Evolutionary conservation across 345 rosid genomes (phyloP), one percentile per base, ranked within the genome.

Genomic region (Theobroma cacao): DNA sequence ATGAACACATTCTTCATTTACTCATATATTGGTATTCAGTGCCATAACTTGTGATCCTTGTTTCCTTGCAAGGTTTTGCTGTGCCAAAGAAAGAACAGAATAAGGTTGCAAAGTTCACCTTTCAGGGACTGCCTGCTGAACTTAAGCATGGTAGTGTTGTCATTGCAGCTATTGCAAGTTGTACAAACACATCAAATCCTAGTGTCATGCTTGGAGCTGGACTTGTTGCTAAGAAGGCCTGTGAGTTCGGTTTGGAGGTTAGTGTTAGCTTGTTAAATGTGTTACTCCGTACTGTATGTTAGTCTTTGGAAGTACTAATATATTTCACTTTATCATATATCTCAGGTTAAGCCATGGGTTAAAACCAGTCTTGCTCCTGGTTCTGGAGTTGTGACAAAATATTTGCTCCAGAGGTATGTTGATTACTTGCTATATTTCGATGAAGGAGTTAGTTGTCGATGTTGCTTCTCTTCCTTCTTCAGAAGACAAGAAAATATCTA

Each of bases 341-440:
- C 52, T 67, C 87, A 96, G 99, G 98, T 96, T 75, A 92, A 91
- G 86, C 97, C 99, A 50, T 95, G 99, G 99, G 75, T 92, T 80
- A 95, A 95, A 87, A 95, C 99, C 73, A 95, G 99, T 87, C 99
- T 95, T 83, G 99, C 98, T 14, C 99, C 99, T 26, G 99, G 99
- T 58, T 95, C 98, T 5, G 99, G 99, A 80, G 99, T 95, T 85
- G 99, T 93, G 75, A 95, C 94, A 70, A 91, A 93, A 86, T 95
- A 95, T 86, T 87, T 95, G 64, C 85, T 84, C 50, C 72, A 89
- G 82, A 96, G 99, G 99, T 91, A 81, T 47, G 53, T 7, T 0
- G 6, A 43, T 12, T 28, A 4, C 5, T 60, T 28, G 28, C 13
- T 55, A 12, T 48, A 48, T 28, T 59, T 26, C 13, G 1, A 0